Evolutionary conservation across 495 filamentous ascomycete genomes (phyloP).

Genomic region (Trichoderma reesei): DNA sequence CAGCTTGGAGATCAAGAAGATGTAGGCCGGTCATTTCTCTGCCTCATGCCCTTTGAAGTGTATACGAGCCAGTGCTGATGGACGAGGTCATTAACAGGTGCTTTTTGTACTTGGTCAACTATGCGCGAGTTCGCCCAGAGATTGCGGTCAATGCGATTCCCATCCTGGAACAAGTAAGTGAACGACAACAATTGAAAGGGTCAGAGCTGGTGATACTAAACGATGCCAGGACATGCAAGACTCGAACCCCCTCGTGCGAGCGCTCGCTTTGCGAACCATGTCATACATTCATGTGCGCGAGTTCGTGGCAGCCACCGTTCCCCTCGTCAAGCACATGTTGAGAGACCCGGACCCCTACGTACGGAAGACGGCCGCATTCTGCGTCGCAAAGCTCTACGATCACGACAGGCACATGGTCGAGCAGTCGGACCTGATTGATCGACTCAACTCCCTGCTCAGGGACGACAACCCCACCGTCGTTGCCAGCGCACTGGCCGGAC

Average conservation of each 20-base stretch:
- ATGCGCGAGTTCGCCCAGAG: slow-evolving; percentile 88
- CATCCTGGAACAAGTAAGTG: slow-evolving; percentile 65
- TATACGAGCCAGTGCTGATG: slow-evolving; percentile 10
- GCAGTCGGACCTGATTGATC: slow-evolving; percentile 81
- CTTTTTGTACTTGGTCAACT: slow-evolving; percentile 95
- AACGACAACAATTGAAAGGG: not conserved
- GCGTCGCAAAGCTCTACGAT: slow-evolving; percentile 95
- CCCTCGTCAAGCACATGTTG: slow-evolving; percentile 72
- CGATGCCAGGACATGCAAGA: slow-evolving; percentile 78
- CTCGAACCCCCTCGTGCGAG: slow-evolving; percentile 83
- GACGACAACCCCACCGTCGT: slow-evolving; percentile 98
- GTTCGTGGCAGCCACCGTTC: slow-evolving; percentile 85
- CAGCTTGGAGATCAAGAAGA: slow-evolving; percentile 98
- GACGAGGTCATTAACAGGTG: slow-evolving; percentile 52
- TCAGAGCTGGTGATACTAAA: slow-evolving; percentile 13
- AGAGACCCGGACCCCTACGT: slow-evolving; percentile 91
- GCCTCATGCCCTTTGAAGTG: too few relatives aligned
- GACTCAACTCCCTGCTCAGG: slow-evolving; percentile 77
- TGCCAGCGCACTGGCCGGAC: slow-evolving; percentile 77
- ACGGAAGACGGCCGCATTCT: slow-evolving; percentile 92
- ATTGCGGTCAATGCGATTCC: slow-evolving; percentile 89
- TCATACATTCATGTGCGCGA: slow-evolving; percentile 96
- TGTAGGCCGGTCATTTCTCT: slow-evolving; percentile 45
- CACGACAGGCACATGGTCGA: slow-evolving; percentile 90
- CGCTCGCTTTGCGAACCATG: slow-evolving; percentile 86